Evolutionary conservation across 768 basidiomycete species (phyloP), one percentile per base, ranked within the genome.

Genomic region (Tricholoma bakamatsutake): DNA sequence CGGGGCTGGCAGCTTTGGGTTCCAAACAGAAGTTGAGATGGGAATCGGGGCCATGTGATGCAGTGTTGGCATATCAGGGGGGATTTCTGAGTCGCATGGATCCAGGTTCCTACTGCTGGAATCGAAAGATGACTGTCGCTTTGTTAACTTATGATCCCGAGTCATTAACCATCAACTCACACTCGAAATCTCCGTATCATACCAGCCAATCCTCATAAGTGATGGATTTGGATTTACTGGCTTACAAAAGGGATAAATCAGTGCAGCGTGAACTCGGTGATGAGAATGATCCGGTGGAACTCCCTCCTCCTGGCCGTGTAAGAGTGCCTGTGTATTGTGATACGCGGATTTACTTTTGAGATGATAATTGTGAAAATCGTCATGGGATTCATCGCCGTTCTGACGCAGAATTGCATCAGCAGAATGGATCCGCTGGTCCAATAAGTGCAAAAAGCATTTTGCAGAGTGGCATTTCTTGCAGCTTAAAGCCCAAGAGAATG

Each of bases 141-240:
- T 3, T 31, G n/a, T 30, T 48, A 30, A 30, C 8, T 48, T 7
- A 48, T n/a, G 4, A 46, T 28, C 15, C 0, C n/a, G 17, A 30
- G 5, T 12, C 40, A 31, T 30, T 10, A 39, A 33, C 54, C 10
- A 15, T 52, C 30, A 30, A 58, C 55, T 40, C 6, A 60, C 61
- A 27, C 50, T 30, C 1, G 52, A 27, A 12, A 62, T 42, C 15
- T 62, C 12, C 3, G 24, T 49, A 59, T 90, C 88, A 60, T 90
- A 90, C 80, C 82, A 89, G 3, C 88, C 88, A 18, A 67, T 65
- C 42, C 64, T 67, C n/a, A 76, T 70, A 31, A 67, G 37, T 18
- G 21, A 48, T 8, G 9, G 67, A 7, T 67, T 60, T 8, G 59
- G 40, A 57, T 78, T 77, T 13, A 77, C 53, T 2, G 86, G 80